phyloP scores from a whole-genome alignment of 2,329 filamentous ascomycete genomes.

The Penicillium sp. region DNA sequence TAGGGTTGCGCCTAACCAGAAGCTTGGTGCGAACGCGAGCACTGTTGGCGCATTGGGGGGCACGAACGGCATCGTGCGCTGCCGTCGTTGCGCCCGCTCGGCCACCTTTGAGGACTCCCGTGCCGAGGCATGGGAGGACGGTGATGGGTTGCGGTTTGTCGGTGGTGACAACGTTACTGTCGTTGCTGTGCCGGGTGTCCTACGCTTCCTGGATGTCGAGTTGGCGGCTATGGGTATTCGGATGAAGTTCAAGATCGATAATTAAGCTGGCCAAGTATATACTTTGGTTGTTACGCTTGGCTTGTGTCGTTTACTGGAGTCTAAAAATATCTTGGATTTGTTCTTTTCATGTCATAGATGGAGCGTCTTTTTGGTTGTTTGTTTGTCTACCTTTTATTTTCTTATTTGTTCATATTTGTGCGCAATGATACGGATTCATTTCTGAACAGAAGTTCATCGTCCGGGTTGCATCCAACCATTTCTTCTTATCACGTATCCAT shows the following conservation, averaged over 20 bases:
- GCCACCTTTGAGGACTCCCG: slow-evolving; percentile 65
- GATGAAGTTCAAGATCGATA: slow-evolving; percentile 82
- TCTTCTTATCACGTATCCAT: no score
- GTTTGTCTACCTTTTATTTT: slow-evolving; percentile 14
- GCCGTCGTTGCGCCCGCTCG: slow-evolving; percentile 73
- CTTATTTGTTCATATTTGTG: slow-evolving; percentile 11
- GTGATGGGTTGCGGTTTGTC: slow-evolving; percentile 76
- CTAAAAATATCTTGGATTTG: slow-evolving; percentile 10
- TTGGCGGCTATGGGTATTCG: slow-evolving; percentile 94
- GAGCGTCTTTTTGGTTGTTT: slow-evolving; percentile 23
- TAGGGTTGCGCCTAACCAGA: slow-evolving; percentile 33
- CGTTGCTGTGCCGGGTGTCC: slow-evolving; percentile 87
- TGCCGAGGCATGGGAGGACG: slow-evolving; percentile 84
- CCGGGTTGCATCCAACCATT: no score
- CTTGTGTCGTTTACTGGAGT: neutral
- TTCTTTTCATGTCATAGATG: slow-evolving; percentile 28
- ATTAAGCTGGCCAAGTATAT: slow-evolving; percentile 25
- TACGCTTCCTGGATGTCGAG: slow-evolving; percentile 93
- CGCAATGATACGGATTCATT: slow-evolving; percentile 9
- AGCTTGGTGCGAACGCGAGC: slow-evolving; percentile 46
- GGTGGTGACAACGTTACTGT: slow-evolving; percentile 89
- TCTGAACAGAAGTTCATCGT: no score
- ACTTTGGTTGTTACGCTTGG: neutral
- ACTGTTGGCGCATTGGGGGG: slow-evolving; percentile 62
- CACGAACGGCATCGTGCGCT: slow-evolving; percentile 66